These are phyloP conservation scores for Periconia sp. DNA, from an alignment of 2,329 filamentous ascomycete species.

Conservation along the genomic window DNA sequence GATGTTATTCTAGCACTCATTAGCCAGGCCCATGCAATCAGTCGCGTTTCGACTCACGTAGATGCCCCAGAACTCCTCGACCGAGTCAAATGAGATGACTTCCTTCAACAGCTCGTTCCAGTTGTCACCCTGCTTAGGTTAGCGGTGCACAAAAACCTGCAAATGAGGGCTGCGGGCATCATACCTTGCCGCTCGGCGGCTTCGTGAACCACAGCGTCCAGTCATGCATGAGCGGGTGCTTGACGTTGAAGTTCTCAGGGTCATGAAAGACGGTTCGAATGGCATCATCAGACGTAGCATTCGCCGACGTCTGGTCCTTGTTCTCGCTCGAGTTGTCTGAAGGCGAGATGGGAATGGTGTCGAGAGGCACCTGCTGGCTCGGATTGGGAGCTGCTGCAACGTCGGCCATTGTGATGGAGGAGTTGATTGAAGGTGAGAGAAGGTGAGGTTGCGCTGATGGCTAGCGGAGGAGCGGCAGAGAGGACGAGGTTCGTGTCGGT, in stretches of 20 bases:
- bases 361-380: conserved; percentile 59
- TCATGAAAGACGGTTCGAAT: conserved; percentile 96
- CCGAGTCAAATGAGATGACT: conserved; percentile 97
- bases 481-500: conserved; percentile 1
- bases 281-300: conserved; percentile 58
- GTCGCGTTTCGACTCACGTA: conserved; percentile 72
- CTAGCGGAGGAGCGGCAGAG: conserved; percentile 2
- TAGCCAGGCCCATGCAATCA: conserved; percentile 11
- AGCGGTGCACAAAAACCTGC: conserved; percentile 11
- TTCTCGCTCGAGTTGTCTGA: conserved; percentile 51
- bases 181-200: conserved; percentile 91
- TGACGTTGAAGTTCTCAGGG: conserved; percentile 99
- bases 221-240: conserved; percentile 95
- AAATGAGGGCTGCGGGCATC: conserved; percentile 22
- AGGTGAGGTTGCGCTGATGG: conserved; percentile 6
- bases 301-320: conserved; percentile 46
- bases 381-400: conserved; percentile 45
- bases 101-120: conserved; percentile 99
- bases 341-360: conserved; percentile 63
- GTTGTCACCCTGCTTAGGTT: conserved; percentile 77
- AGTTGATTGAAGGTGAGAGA: conserved; percentile 6
- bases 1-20: conserved; percentile 84
- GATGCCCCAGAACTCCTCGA: conserved; percentile 99
- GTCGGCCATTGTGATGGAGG: conserved; percentile 40
- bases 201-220: conserved; percentile 99